A percentile compares a stretch with the other conserved stretches of the same genome.
phyloP scores from a whole-genome alignment of 805 yeast genomes.

The Ogataea chonburiensis region DNA sequence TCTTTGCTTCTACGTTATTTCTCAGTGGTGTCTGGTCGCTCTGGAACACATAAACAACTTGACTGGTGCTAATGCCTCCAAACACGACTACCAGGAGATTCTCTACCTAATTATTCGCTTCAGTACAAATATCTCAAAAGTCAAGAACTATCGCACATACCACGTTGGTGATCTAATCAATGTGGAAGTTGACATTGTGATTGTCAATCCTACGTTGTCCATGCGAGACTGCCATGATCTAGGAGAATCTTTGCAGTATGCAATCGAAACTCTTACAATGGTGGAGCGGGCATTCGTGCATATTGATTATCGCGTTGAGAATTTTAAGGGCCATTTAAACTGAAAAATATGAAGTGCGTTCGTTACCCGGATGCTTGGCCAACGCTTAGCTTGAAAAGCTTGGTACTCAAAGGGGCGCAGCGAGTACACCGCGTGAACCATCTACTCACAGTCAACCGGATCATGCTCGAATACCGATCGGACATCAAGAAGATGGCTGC shows the following conservation, averaged over 20 bases:
- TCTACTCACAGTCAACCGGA: too few species aligned
- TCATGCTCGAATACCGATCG: too few species aligned
- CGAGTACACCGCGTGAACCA: too few species aligned
- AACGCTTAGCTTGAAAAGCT: too few species aligned
- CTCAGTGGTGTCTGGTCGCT: conserved; percentile 63
- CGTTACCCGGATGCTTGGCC: conserved; percentile 1
- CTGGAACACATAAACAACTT: conserved; percentile 71
- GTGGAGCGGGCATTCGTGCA: conserved; percentile 85
- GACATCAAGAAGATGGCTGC: too few species aligned
- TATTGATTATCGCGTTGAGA: conserved; percentile 53
- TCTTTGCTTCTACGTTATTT: conserved; percentile 59
- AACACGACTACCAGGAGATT: conserved; percentile 61
- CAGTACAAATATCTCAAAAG: conserved; percentile 61
- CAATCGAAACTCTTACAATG: conserved; percentile 71
- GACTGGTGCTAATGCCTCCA: conserved; percentile 69
- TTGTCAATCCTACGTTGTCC: conserved; percentile 45
- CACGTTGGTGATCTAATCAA: conserved; percentile 76
- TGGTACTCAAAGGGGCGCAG: too few species aligned
- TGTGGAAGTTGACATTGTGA: conserved; percentile 72
- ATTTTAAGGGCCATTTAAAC: conserved; percentile 38
- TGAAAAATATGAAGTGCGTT: too few species aligned
- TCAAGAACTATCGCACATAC: conserved; percentile 67
- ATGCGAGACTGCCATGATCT: conserved; percentile 74
- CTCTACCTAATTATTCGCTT: conserved; percentile 67
- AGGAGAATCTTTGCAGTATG: conserved; percentile 79